Conservation (phyloP, 345 rosid genomes). For the Brassica nigra region DNA sequence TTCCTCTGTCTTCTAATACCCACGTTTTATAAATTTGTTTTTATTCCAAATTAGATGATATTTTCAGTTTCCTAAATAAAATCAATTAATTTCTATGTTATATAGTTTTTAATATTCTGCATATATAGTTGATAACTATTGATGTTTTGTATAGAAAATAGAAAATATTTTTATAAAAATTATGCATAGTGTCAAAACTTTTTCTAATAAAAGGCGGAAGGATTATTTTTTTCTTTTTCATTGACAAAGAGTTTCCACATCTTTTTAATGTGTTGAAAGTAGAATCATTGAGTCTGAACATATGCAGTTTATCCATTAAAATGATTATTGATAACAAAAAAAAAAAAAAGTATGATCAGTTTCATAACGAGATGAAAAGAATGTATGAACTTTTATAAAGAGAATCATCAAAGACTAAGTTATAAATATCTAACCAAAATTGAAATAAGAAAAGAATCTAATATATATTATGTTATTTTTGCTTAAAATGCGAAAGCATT, state of each 20-base stretch:
- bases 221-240: neutral
- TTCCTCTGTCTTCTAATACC: no score
- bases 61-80: no score
- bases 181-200: no score
- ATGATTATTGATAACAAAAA: neutral
- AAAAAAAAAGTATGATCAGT: neutral
- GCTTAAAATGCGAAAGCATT: conserved; percentile 15
- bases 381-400: neutral
- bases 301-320: neutral
- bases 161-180: no score
- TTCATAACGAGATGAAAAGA: neutral
- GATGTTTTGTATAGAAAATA: no score
- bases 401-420: neutral
- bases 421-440: neutral
- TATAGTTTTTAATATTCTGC: no score
- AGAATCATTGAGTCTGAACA: neutral
- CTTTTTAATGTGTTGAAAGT: neutral
- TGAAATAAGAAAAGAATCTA: conserved; percentile 1
- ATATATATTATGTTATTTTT: neutral
- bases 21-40: no score
- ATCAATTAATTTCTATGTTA: no score
- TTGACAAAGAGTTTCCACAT: neutral
- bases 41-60: no score
- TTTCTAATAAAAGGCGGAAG: no score
- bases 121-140: no score